Evolutionary conservation across 129 eudicot species (phyloP).

Genomic region (Tagetes erecta): DNA sequence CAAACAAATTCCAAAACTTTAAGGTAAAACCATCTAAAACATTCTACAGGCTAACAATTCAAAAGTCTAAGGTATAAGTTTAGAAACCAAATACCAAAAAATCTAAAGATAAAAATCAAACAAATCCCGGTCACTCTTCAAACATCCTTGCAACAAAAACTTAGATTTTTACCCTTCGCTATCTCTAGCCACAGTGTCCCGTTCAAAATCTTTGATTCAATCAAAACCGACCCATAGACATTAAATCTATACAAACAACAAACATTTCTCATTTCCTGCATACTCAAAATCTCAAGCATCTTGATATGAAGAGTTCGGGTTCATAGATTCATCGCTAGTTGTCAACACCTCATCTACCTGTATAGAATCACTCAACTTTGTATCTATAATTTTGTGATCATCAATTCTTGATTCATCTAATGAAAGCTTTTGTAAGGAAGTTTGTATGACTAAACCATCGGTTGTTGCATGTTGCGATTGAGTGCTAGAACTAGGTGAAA

Average conservation of each 20-base stretch:
- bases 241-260: constrained; percentile 30
- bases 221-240: constrained; percentile 18
- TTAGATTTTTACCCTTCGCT: constrained; percentile 6
- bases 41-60: constrained; percentile 10
- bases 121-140: constrained; percentile 25
- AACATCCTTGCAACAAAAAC: constrained; percentile 2
- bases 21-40: not conserved
- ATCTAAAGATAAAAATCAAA: constrained; percentile 1
- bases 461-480: constrained; percentile 19
- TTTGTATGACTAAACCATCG: constrained; percentile 21
- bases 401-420: constrained; percentile 21
- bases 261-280: constrained; percentile 27
- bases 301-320: constrained; percentile 4
- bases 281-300: constrained; percentile 31
- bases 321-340: constrained; percentile 18
- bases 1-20: constrained; percentile 1
- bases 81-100: not conserved
- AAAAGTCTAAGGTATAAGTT: not conserved
- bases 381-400: constrained; percentile 7
- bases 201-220: constrained; percentile 28
- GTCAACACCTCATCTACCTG: constrained; percentile 28
- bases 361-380: constrained; percentile 12
- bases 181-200: constrained; percentile 1
- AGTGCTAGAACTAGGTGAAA: constrained; percentile 19
- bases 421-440: constrained; percentile 37